Conservation (phyloP, 148 eudicot species). For the Chenopodium berlandieri region DNA sequence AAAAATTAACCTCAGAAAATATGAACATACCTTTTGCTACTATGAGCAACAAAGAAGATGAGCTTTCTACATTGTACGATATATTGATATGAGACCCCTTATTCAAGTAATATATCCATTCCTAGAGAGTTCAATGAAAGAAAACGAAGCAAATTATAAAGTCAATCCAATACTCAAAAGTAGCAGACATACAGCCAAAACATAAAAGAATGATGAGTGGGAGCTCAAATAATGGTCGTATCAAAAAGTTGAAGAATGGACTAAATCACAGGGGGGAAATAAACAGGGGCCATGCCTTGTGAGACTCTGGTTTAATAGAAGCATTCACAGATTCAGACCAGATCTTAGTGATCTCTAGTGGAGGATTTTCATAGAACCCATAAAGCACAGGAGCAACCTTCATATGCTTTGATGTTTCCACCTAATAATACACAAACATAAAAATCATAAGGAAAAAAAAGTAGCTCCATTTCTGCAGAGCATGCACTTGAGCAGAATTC, state of each 20-base stretch:
- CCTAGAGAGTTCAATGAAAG: conserved; percentile 38
- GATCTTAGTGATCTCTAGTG: conserved; percentile 26
- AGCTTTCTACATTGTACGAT: conserved; percentile 48
- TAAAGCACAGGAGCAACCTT: conserved; percentile 42
- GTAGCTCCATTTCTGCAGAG: neutral
- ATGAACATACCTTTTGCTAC: conserved; percentile 65
- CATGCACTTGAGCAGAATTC: conserved; percentile 1
- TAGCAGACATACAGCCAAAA: conserved; percentile 7
- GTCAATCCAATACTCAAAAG: neutral
- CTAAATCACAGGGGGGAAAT: neutral
- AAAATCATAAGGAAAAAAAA: conserved; percentile 11
- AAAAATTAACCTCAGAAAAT: conserved; percentile 6
- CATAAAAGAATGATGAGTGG: neutral
- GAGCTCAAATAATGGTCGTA: neutral
- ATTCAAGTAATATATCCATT: conserved; percentile 68
- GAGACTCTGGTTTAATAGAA: conserved; percentile 36
- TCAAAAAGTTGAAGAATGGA: neutral
- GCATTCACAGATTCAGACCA: conserved; percentile 50
- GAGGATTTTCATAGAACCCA: conserved; percentile 44
- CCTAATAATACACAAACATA: conserved; percentile 27
- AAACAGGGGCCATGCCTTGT: conserved; percentile 40
- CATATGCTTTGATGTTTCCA: conserved; percentile 36
- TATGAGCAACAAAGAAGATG: conserved; percentile 59
- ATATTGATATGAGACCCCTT: conserved; percentile 69
- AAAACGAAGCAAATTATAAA: conserved; percentile 2